Conservation (phyloP, 2,329 filamentous ascomycete genomes). For the Colletotrichum falcatum region DNA sequence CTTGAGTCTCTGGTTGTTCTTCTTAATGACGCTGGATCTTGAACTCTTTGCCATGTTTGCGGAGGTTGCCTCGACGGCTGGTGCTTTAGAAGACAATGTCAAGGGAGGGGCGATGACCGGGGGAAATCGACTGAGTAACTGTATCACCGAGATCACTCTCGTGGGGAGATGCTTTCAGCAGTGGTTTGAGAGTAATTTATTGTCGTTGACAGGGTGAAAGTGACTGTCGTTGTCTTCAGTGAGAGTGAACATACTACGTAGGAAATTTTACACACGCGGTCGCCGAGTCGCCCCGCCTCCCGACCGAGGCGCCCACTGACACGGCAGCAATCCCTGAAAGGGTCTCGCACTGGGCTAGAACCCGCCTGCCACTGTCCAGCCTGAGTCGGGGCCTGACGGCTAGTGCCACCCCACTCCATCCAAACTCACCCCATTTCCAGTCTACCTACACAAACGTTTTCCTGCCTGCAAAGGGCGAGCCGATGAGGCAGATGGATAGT, state of each 20-base stretch:
- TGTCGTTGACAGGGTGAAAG: neutral
- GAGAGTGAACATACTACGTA: constrained; percentile 1
- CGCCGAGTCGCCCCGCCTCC: constrained; percentile 28
- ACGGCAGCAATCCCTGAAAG: constrained; percentile 25
- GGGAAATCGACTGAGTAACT: neutral
- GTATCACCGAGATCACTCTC: too few species aligned
- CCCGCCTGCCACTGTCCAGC: constrained; percentile 7
- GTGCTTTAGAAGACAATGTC: constrained; percentile 7
- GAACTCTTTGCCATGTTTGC: constrained; percentile 86
- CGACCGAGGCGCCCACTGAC: neutral
- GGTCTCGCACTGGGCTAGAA: constrained; percentile 20
- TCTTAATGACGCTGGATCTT: constrained; percentile 82
- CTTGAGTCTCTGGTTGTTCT: constrained; percentile 85
- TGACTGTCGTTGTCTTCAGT: constrained; percentile 10
- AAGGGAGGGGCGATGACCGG: neutral
- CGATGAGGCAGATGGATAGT: neutral
- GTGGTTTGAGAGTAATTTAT: neutral
- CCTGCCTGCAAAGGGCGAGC: constrained; percentile 3
- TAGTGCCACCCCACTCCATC: constrained; percentile 27
- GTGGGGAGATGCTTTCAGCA: neutral
- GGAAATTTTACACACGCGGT: constrained; percentile 35
- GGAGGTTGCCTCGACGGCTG: constrained; percentile 18
- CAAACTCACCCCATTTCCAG: neutral
- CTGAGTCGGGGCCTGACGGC: constrained; percentile 27
- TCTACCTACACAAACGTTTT: neutral